phyloP scores from a whole-genome alignment of 257 asterid genomes.

The Nicotiana tomentosiformis region DNA sequence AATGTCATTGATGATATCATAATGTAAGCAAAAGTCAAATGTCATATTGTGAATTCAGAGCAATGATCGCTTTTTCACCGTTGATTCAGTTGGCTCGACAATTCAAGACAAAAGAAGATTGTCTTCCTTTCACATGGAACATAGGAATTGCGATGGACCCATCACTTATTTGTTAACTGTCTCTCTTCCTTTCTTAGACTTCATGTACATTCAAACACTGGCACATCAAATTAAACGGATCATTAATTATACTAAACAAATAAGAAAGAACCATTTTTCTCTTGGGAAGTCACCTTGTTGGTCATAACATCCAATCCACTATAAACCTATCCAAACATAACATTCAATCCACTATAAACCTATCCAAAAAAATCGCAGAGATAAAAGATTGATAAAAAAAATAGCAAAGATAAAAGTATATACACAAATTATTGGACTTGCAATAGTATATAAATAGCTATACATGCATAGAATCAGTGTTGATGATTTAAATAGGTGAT shows the following conservation, averaged over 20 bases:
- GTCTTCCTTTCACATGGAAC: too few species aligned
- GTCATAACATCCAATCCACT: slow-evolving; percentile 83
- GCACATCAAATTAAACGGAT: background rate
- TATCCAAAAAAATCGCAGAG: background rate
- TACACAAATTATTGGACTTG: background rate
- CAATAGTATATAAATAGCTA: background rate
- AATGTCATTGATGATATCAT: too few species aligned
- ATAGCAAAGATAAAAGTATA: background rate
- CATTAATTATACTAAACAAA: background rate
- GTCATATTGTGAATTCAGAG: too few species aligned
- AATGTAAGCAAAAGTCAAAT: too few species aligned
- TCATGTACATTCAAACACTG: too few species aligned
- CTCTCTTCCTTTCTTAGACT: too few species aligned
- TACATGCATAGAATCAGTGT: slow-evolving; percentile 98
- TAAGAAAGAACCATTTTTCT: slow-evolving; percentile 54
- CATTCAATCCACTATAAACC: slow-evolving; percentile 83
- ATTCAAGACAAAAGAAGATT: too few species aligned
- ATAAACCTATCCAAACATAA: slow-evolving; percentile 61
- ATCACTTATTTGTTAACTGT: too few species aligned
- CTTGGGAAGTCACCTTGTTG: slow-evolving; percentile 66
- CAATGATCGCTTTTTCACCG: too few species aligned
- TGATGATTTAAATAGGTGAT: slow-evolving; percentile 63
- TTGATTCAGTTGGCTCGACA: too few species aligned
- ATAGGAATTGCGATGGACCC: too few species aligned
- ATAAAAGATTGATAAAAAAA: background rate